Evolutionary conservation across 1,284 basidiomycete genomes (phyloP).

Genomic region (Fomitopsis pinicola): DNA sequence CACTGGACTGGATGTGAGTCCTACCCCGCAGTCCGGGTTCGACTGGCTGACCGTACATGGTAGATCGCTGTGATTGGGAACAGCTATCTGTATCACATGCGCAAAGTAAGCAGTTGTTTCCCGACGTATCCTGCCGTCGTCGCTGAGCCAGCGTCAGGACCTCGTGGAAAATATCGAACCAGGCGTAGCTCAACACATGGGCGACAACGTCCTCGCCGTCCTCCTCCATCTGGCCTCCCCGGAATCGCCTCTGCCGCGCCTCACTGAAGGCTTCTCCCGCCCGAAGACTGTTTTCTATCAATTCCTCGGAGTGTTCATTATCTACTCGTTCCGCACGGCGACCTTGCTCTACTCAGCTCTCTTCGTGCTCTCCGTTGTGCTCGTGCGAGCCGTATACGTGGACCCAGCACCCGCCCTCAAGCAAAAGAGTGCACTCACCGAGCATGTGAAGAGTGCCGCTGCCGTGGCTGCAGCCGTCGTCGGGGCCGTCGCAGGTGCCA

Average conservation of each 20-base stretch:
- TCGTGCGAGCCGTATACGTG: conserved; percentile 35
- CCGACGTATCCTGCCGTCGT: neutral
- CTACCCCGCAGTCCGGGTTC: neutral
- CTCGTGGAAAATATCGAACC: conserved; percentile 77
- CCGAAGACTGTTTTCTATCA: conserved; percentile 79
- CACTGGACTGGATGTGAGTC: conserved; percentile 75
- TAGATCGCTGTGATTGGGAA: conserved; percentile 95
- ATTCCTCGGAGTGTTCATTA: conserved; percentile 63
- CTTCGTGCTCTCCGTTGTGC: conserved; percentile 41
- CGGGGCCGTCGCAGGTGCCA: conserved; percentile 62
- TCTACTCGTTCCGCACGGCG: conserved; percentile 74
- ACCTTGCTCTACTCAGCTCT: conserved; percentile 63
- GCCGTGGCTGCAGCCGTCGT: conserved; percentile 47
- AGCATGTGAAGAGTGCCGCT: conserved; percentile 36
- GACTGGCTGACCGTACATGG: conserved; percentile 1
- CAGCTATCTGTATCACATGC: conserved; percentile 91
- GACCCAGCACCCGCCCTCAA: conserved; percentile 33
- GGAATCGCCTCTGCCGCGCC: conserved; percentile 58
- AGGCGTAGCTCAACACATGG: conserved; percentile 89
- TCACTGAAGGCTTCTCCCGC: conserved; percentile 50
- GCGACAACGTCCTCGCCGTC: conserved; percentile 84
- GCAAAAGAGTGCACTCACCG: conserved; percentile 32
- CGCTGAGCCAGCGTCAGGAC: conserved; percentile 41
- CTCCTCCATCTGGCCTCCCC: conserved; percentile 74
- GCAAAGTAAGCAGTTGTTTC: conserved; percentile 42